These are phyloP conservation scores for Lignosus rhinocerotis DNA, from an alignment of 1,284 basidiomycete genomes.

Conservation along the genomic window DNA sequence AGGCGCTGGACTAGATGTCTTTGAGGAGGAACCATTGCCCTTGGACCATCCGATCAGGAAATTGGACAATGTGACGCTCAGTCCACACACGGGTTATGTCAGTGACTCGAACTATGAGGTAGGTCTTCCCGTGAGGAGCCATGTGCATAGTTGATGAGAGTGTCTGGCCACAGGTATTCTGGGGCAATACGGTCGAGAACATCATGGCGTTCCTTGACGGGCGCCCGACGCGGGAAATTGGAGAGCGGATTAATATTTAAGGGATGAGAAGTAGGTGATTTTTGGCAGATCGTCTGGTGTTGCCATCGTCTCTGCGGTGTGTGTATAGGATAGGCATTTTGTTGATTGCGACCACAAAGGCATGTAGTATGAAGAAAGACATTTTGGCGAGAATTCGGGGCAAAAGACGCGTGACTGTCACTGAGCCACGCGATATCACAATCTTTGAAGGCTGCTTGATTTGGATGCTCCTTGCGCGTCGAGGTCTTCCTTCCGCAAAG, in stretches of 20 bases:
- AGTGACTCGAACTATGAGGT: constrained; percentile 52
- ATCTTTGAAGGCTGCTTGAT: constrained; percentile 19
- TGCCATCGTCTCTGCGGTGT: neutral
- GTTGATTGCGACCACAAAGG: neutral
- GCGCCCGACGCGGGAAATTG: constrained; percentile 31
- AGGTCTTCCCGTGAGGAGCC: constrained; percentile 15
- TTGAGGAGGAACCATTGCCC: constrained; percentile 62
- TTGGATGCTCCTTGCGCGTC: constrained; percentile 28
- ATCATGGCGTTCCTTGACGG: constrained; percentile 49
- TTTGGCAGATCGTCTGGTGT: neutral
- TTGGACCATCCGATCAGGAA: constrained; percentile 52
- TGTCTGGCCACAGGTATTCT: constrained; percentile 29
- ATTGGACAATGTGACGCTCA: constrained; percentile 54
- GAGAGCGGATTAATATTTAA: constrained; percentile 9
- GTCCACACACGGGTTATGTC: constrained; percentile 63
- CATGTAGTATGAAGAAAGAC: neutral
- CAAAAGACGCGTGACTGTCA: constrained; percentile 29
- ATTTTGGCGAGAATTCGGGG: neutral
- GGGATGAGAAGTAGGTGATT: neutral
- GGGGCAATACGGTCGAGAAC: constrained; percentile 50
- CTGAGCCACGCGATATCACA: constrained; percentile 30
- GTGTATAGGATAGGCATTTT: neutral
- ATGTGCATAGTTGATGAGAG: neutral
- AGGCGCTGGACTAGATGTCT: constrained; percentile 60
- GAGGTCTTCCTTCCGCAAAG: constrained; percentile 22